phyloP scores from a whole-genome alignment of 192 early-diverging fungal species.

The Pilaira anomala region DNA sequence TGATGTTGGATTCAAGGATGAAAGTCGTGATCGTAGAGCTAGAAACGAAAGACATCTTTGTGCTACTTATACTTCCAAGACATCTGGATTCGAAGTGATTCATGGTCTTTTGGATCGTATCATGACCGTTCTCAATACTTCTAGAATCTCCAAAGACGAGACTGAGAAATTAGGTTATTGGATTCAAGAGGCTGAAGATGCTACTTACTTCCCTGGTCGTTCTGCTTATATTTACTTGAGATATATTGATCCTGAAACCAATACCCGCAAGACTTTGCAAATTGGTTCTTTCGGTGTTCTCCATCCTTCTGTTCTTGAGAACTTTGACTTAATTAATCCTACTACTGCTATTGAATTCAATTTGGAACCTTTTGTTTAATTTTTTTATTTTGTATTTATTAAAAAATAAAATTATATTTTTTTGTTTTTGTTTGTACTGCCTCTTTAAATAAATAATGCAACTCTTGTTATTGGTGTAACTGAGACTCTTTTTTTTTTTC shows the following conservation, averaged over 20 bases:
- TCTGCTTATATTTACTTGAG: conserved; percentile 82
- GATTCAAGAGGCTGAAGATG: conserved; percentile 73
- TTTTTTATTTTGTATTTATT: not conserved
- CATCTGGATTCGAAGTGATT: conserved; percentile 84
- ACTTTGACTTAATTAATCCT: conserved; percentile 84
- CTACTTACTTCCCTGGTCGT: conserved; percentile 90
- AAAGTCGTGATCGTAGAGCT: conserved; percentile 71
- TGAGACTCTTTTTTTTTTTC: too few relatives aligned
- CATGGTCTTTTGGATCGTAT: conserved; percentile 91
- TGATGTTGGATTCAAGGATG: conserved; percentile 90
- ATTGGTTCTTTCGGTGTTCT: conserved; percentile 90
- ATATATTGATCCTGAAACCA: conserved; percentile 35
- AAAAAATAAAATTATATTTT: not conserved
- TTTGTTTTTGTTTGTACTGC: too few relatives aligned
- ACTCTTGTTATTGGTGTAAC: too few relatives aligned
- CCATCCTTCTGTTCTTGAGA: conserved; percentile 84
- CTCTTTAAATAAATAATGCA: too few relatives aligned
- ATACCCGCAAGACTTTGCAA: conserved; percentile 34
- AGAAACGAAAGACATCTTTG: conserved; percentile 88
- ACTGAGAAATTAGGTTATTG: conserved; percentile 67
- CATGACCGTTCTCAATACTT: conserved; percentile 75
- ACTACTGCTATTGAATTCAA: conserved; percentile 91
- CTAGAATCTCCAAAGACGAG: conserved; percentile 40
- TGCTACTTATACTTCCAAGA: conserved; percentile 78
- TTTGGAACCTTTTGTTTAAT: conserved; percentile 91